phyloP scores from a whole-genome alignment of 108 stramenopile genomes.

The Cyclostephanos tholiformis region DNA sequence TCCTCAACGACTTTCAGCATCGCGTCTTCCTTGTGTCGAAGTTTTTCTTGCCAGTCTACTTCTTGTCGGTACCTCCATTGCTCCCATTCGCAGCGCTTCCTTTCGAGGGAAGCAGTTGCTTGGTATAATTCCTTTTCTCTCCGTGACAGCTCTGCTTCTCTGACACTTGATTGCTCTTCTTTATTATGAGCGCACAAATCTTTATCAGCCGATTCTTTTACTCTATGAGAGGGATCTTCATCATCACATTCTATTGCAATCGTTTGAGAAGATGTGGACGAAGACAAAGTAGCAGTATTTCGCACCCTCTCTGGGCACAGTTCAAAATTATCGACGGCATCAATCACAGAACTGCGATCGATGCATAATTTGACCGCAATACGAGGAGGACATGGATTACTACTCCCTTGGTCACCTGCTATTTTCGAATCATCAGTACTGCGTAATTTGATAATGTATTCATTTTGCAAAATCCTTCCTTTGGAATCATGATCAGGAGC shows the following conservation, averaged over 20 bases:
- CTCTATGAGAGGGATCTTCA: constrained; percentile 15
- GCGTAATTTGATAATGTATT: constrained; percentile 14
- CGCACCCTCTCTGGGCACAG: too few species aligned
- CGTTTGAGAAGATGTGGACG: constrained; percentile 33
- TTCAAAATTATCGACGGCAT: background rate
- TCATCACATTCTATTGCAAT: constrained; percentile 13
- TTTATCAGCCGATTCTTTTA: background rate
- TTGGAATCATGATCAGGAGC: constrained; percentile 3
- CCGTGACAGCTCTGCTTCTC: constrained; percentile 28
- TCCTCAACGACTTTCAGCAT: constrained; percentile 44
- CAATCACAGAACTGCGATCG: background rate
- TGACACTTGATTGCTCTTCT: constrained; percentile 22
- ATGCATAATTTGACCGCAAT: constrained; percentile 20
- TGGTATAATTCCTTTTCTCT: constrained; percentile 36
- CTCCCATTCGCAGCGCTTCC: constrained; percentile 46
- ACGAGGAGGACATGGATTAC: constrained; percentile 1
- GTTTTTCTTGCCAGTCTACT: constrained; percentile 45
- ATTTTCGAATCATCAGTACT: background rate
- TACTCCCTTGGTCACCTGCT: background rate
- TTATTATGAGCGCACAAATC: constrained; percentile 10
- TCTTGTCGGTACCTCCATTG: constrained; percentile 45
- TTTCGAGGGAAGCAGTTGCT: constrained; percentile 24
- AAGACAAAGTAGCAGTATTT: background rate
- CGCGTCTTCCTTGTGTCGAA: constrained; percentile 47
- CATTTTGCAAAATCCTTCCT: constrained; percentile 22